Evolutionary conservation across 768 basidiomycete species (phyloP), one percentile per base, ranked within the genome.

Genomic region (Hygrophorus pudorinus): DNA sequence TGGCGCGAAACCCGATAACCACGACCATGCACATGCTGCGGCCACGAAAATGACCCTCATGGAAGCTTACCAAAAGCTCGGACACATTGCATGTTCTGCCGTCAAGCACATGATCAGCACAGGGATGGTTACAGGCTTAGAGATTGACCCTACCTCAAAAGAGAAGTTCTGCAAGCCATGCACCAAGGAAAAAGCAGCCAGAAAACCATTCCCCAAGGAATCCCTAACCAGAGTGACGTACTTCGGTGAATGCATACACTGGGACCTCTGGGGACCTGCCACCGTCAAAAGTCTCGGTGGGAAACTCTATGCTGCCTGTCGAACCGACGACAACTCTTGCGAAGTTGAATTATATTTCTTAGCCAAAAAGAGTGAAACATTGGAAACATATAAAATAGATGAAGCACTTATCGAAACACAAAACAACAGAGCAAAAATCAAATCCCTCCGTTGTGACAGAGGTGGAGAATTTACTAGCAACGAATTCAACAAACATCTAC

Each of bases 31-130:
- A n/a, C n/a, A n/a, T n/a, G n/a, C n/a, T n/a, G n/a, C n/a, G n/a
- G n/a, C n/a, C n/a, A n/a, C n/a, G n/a, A n/a, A n/a, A n/a, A n/a
- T n/a, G n/a, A n/a, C n/a, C n/a, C n/a, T n/a, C n/a, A n/a, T n/a
- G n/a, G n/a, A 61, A 42, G 41, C 61, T 1, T 65, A 68, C 36
- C 46, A 48, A 0, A 35, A 44, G 7, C 40, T 64, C 7, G 62
- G 60, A 0, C 66, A 68, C 38, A 49, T 63, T 7, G 42, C 55
- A 5, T 48, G 41, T 1, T 42, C 52, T 0, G 36, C 48, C 1
- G 49, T 59, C 12, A 33, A 44, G 1, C 8, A 44, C 6, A 53
- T 61, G 53, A 27, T 62, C 0, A 27, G 31, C 4, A 40, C n/a
- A n/a, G n/a, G n/a, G n/a, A n/a, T n/a, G n/a, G n/a, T n/a, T n/a